Conservation (phyloP, 192 early-diverging fungal genomes). For the Chytriomyces sp. region DNA sequence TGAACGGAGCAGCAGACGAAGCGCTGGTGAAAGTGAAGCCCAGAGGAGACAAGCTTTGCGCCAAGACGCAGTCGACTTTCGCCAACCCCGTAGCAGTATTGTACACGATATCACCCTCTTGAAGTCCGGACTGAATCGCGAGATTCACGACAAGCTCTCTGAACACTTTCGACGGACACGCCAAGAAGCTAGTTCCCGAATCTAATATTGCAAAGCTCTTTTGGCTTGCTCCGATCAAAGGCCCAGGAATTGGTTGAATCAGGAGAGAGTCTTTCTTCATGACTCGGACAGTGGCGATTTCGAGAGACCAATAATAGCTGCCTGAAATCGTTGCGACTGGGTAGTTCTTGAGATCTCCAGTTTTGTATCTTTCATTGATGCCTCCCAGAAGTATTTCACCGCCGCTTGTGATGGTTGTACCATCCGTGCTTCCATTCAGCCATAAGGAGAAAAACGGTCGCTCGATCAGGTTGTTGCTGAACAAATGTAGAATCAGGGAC, state of each 20-base stretch:
- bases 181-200: not conserved
- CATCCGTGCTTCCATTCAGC: slow-evolving; percentile 1
- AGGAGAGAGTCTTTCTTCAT: not conserved
- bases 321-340: not conserved
- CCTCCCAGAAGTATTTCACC: not conserved
- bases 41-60: not conserved
- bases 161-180: not conserved
- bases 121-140: too few relatives aligned
- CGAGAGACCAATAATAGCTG: not conserved
- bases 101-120: not conserved
- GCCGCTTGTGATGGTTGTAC: not conserved
- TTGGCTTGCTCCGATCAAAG: not conserved
- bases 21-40: not conserved
- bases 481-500: not conserved
- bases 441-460: not conserved
- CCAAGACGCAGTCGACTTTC: not conserved
- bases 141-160: too few relatives aligned
- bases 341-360: not conserved
- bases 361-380: not conserved
- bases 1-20: not conserved
- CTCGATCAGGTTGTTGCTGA: not conserved
- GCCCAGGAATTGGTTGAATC: not conserved
- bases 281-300: not conserved
- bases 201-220: not conserved
- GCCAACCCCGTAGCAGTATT: not conserved